Evolutionary conservation across 1,139 yeast species (phyloP).

Genomic region (Diutina scorzettiae): DNA sequence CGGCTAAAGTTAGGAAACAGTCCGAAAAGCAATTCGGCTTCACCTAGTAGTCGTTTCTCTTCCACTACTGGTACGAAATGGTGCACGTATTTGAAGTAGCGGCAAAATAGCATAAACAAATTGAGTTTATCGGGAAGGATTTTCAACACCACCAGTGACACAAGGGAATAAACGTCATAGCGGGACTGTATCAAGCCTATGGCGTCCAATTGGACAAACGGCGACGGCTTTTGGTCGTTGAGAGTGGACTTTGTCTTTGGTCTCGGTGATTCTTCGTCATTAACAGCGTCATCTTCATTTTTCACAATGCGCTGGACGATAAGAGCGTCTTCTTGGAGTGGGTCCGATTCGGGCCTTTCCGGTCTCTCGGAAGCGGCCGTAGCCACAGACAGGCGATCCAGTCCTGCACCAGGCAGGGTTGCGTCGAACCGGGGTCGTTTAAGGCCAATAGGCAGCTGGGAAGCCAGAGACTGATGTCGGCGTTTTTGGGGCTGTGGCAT

Average conservation of each 20-base stretch:
- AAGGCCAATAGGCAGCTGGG: not conserved
- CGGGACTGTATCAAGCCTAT: not conserved
- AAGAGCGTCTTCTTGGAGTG: not conserved
- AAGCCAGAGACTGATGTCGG: not conserved
- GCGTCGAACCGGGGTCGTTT: not conserved
- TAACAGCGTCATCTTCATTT: slow-evolving; percentile 8
- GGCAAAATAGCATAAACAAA: slow-evolving; percentile 3
- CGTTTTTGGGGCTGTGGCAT: not conserved
- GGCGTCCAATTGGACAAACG: not conserved
- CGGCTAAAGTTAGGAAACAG: slow-evolving; percentile 3
- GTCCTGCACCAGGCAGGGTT: not conserved
- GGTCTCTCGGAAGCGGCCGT: not conserved
- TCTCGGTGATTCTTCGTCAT: slow-evolving; percentile 7
- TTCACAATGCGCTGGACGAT: not conserved
- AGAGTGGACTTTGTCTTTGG: not conserved
- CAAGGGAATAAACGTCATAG: not conserved
- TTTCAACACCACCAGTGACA: not conserved
- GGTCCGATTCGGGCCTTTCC: not conserved
- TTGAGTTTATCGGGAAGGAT: slow-evolving; percentile 3
- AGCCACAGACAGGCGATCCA: not conserved
- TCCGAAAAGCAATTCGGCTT: not conserved
- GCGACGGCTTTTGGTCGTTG: not conserved
- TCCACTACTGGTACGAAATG: slow-evolving; percentile 14
- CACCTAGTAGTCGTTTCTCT: not conserved
- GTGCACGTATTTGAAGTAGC: slow-evolving; percentile 14